Base-by-base conservation (phyloP, 2,329 filamentous ascomycete genomes). In the Westerdykella sp. region DNA sequence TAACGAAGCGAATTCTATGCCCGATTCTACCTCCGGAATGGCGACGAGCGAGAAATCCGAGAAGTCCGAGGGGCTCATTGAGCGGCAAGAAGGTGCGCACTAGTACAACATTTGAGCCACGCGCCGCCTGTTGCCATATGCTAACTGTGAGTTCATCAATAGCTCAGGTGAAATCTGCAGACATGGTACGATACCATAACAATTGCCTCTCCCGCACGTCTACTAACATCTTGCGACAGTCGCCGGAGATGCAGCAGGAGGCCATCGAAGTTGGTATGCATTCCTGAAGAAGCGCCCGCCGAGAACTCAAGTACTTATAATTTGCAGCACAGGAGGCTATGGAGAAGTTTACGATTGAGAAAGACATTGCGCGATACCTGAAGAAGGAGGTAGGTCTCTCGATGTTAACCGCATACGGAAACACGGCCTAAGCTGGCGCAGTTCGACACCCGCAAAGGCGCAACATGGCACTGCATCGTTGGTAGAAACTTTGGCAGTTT, bases 381-480 rank as follows among this genome's bases (percentile, higher is more conserved):
- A 96, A 95, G 79, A 85, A 86, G 70, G 90, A 89, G 65, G 89
- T 94, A 30, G 50, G 59, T 32, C 34, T 30, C 22, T 31, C 15
- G 14, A 23, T 11, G 13, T 2, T 13, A 9, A 10, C 16, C 12
- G 30, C 22, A 14, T 9, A 14, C 23, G 6, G 11, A 5, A 40
- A 25, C 42, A 34, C 21, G 12, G n/a, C 28, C 32, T 35, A 15
- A 36, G 12, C 25, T 34, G 21, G 36, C 23, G 31, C 11, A 97
- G 91, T 97, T 98, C 62, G 93, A 98, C 69, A 86, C 87, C 62
- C 85, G 90, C 66, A 96, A 96, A 75, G 93, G 93, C 30, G 90
- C 91, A 50, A 98, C 93, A 67, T 98, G 91, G 93, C 93, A 98
- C 73, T 98, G 93, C 73, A 96, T 98, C 56, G 93, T 98, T 28